Conservation (phyloP, 2,329 filamentous ascomycete genomes). For the Stromatinia cepivora region DNA sequence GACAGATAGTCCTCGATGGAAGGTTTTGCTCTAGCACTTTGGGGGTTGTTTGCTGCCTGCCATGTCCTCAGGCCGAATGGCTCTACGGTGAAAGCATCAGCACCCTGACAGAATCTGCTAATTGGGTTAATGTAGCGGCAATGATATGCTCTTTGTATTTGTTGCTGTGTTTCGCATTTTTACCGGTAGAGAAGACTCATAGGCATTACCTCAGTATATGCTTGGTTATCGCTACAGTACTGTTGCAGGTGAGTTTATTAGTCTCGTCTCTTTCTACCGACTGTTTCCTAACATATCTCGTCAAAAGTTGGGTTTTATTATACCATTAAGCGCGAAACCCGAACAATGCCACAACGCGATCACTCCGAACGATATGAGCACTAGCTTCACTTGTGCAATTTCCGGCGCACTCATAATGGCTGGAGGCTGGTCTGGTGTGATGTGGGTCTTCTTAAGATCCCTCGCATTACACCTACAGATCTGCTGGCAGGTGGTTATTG, state of each 20-base stretch:
- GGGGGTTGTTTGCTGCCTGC: constrained; percentile 74
- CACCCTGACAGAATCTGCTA: constrained; percentile 63
- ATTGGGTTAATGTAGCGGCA: constrained; percentile 78
- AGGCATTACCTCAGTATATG: constrained; percentile 93
- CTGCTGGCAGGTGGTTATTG: constrained; percentile 92
- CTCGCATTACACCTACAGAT: constrained; percentile 95
- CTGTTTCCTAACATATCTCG: constrained; percentile 32
- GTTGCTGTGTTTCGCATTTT: constrained; percentile 72
- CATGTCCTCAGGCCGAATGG: constrained; percentile 86
- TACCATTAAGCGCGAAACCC: constrained; percentile 77
- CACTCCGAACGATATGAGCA: constrained; percentile 90
- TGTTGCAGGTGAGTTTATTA: constrained; percentile 70
- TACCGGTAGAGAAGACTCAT: constrained; percentile 86
- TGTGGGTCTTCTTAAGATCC: constrained; percentile 90
- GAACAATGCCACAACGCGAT: constrained; percentile 85
- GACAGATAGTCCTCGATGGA: constrained; percentile 49
- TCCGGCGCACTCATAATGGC: constrained; percentile 84
- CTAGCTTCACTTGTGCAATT: constrained; percentile 77
- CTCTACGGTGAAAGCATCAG: constrained; percentile 61
- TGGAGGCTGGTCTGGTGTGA: constrained; percentile 78
- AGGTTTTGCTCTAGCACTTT: constrained; percentile 58
- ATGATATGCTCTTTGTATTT: constrained; percentile 73
- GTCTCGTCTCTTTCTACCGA: neutral
- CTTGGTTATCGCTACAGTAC: constrained; percentile 69
- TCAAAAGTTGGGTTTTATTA: constrained; percentile 77